Percentiles rank a stretch among this genome's conserved stretches.
Conservation (phyloP, 257 asterid species). For the Lycium ferocissimum region DNA sequence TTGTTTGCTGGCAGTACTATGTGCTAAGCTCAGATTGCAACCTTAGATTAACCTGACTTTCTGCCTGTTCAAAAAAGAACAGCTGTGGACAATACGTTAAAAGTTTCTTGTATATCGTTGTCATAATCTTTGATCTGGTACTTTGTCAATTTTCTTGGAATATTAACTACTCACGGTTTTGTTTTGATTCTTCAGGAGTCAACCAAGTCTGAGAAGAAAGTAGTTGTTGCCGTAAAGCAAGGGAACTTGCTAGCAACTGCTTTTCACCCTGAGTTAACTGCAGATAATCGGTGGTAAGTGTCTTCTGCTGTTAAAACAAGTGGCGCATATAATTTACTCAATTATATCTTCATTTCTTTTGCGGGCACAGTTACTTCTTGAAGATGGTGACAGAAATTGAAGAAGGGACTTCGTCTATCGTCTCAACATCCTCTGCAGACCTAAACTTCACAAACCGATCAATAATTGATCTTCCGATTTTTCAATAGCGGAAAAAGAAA, state of each 20-base stretch:
- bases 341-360: slow-evolving; percentile 1
- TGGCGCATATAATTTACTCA: slow-evolving; percentile 56
- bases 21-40: background rate
- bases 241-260: slow-evolving; percentile 95
- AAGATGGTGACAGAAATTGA: too few species aligned
- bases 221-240: slow-evolving; percentile 87
- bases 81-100: background rate
- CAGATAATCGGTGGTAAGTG: slow-evolving; percentile 36
- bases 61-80: background rate
- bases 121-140: background rate
- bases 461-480: slow-evolving; percentile 24
- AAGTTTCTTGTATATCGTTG: background rate
- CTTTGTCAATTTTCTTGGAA: background rate
- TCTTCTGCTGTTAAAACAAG: slow-evolving; percentile 31
- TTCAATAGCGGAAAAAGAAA: slow-evolving; percentile 3
- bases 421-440: background rate
- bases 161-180: too few species aligned
- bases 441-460: background rate
- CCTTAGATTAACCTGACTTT: slow-evolving; percentile 9
- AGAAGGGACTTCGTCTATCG: too few species aligned
- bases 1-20: background rate
- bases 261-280: slow-evolving; percentile 93
- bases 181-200: slow-evolving; percentile 50
- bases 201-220: slow-evolving; percentile 50
- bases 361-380: slow-evolving; percentile 25